These are phyloP conservation scores for Geotrichum macrosporum DNA, from an alignment of 1,139 yeast genomes.

Conservation along the genomic window DNA sequence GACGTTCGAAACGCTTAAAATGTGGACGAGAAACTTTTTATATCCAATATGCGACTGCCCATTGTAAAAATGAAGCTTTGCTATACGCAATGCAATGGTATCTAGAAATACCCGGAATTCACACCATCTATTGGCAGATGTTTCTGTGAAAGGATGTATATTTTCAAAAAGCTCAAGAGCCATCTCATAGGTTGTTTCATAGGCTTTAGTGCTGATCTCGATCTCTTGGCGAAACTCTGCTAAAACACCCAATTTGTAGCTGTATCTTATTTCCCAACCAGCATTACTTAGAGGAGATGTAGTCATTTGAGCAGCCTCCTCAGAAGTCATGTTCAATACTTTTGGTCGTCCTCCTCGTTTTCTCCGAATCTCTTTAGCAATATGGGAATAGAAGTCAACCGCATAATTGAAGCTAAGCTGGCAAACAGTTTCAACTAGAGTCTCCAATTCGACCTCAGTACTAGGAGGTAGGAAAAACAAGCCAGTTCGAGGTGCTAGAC, in stretches of 20 bases:
- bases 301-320: slow-evolving; percentile 19
- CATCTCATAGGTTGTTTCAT: slow-evolving; percentile 49
- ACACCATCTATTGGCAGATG: slow-evolving; percentile 38
- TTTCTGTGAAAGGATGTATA: slow-evolving; percentile 25
- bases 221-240: slow-evolving; percentile 47
- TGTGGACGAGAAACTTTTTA: slow-evolving; percentile 60
- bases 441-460: slow-evolving; percentile 39
- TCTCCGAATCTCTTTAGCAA: slow-evolving; percentile 41
- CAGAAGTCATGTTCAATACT: slow-evolving; percentile 22
- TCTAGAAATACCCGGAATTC: slow-evolving; percentile 53
- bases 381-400: slow-evolving; percentile 42
- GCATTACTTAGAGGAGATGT: slow-evolving; percentile 33
- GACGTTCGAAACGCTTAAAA: slow-evolving; percentile 44
- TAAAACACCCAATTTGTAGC: slow-evolving; percentile 47
- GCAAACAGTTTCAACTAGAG: slow-evolving; percentile 41
- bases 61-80: slow-evolving; percentile 56
- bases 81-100: slow-evolving; percentile 57
- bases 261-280: slow-evolving; percentile 49
- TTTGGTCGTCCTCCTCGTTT: slow-evolving; percentile 28
- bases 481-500: slow-evolving; percentile 44
- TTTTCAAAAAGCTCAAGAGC: slow-evolving; percentile 41
- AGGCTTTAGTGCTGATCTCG: slow-evolving; percentile 46
- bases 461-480: slow-evolving; percentile 43
- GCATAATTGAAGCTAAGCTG: slow-evolving; percentile 41
- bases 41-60: slow-evolving; percentile 58